Evolutionary conservation across 306 rosid species (phyloP).

Genomic region (Trifolium dubium): DNA sequence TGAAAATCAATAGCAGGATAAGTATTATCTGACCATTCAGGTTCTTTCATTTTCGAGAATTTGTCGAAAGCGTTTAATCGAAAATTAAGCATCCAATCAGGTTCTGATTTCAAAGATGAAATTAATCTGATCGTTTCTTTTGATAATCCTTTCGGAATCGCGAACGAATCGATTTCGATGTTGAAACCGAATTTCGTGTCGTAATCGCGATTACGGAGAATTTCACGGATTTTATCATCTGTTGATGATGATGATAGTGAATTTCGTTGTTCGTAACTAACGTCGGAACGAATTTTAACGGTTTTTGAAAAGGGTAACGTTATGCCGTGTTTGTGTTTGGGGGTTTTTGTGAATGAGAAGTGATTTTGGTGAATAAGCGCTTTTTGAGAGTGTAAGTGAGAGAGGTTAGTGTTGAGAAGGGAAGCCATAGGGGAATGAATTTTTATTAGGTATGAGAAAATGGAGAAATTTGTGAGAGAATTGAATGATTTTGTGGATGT

Average conservation of each 20-base stretch:
- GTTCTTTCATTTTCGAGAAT: constrained; percentile 71
- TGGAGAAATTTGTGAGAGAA: too few relatives aligned
- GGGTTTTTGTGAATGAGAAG: constrained; percentile 28
- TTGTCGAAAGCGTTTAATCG: constrained; percentile 72
- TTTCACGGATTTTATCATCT: constrained; percentile 72
- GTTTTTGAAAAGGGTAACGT: constrained; percentile 23
- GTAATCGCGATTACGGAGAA: constrained; percentile 82
- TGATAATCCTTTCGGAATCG: constrained; percentile 85
- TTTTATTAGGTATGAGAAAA: background rate
- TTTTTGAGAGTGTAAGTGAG: constrained; percentile 58
- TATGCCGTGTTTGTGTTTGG: constrained; percentile 15
- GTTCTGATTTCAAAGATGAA: constrained; percentile 72
- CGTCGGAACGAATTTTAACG: constrained; percentile 59
- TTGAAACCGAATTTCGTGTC: constrained; percentile 78
- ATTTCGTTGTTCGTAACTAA: constrained; percentile 1
- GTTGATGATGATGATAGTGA: background rate
- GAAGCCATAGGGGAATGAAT: constrained; percentile 62
- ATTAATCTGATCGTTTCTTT: constrained; percentile 67
- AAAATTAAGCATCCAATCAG: constrained; percentile 89
- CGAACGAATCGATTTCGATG: constrained; percentile 66
- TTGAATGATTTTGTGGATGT: background rate
- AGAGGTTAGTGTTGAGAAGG: constrained; percentile 64
- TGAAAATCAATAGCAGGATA: constrained; percentile 71
- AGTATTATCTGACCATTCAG: constrained; percentile 78
- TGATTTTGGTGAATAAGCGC: constrained; percentile 29